Base-by-base conservation (phyloP, 2,329 filamentous ascomycete species). In the Arthrobotrys entomopaga region DNA sequence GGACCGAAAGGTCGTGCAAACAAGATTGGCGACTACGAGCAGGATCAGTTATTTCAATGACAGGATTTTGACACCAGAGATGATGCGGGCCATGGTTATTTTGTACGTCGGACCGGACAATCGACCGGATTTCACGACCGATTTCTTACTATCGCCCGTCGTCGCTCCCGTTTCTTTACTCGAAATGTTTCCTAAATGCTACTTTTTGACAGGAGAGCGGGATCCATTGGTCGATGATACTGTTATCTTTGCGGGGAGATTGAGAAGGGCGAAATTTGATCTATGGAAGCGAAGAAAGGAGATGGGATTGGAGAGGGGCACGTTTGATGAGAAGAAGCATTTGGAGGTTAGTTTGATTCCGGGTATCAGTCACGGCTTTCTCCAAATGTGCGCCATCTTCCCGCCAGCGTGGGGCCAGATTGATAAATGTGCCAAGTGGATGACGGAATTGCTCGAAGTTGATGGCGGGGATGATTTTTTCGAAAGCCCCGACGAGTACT, bases 1-100 rank as follows among this genome's bases (percentile, higher is more conserved):
- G 8, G 72, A 74, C 2, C 56, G 71, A 4, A 75, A 70, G 34
- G 59, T 75, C 22, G 63, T 97, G 75, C 89, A 87, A 77, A 98
- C 95, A 0, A 88, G 93, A n/a, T 86, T 99, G 8, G 93, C 94
- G 15, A 96, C 94, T 80, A 93, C 92, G 0, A 94, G 90, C n/a
- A 96, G 97, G 88, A 96, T 99, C 40, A 97, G 94, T 0, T 98
- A 98, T 82, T 96, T 97, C 81, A 95, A 96, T 81, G 95, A 99
- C 81, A 90, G 95, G 26, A 91, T 99, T 26, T 85, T 99, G 13
- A 94, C 92, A 0, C 94, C 95, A 0, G 95, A 99, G 82, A 97
- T 98, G 92, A 97, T 98, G 90, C 91, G 95, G 34, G 92, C 93
- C 76, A 98, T 99, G 93, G 97, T 99, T 77, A 96, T 99, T 77